Evolutionary conservation across 306 rosid species (phyloP).

Genomic region (Alnus rubra): DNA sequence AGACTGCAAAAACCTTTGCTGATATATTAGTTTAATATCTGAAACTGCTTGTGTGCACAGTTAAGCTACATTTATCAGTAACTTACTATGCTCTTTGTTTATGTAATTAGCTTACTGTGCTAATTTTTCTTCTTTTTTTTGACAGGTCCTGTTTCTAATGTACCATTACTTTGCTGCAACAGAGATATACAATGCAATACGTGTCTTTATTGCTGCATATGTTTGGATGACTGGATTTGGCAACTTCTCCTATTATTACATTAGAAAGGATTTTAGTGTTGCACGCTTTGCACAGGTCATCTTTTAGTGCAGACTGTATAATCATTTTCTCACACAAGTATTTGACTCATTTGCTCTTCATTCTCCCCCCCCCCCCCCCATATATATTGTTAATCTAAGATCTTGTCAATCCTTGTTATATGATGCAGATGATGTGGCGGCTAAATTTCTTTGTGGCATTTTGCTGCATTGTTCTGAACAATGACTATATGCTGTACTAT

Average conservation of each 20-base stretch:
- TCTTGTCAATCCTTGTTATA: slow-evolving; percentile 20
- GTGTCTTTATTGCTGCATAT: slow-evolving; percentile 96
- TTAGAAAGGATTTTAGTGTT: slow-evolving; percentile 90
- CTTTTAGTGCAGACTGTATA: slow-evolving; percentile 9
- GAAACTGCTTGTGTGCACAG: slow-evolving; percentile 9
- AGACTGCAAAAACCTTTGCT: background rate
- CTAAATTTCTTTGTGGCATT: slow-evolving; percentile 86
- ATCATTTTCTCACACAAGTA: background rate
- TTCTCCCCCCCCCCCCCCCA: background rate
- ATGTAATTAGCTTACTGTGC: slow-evolving; percentile 2
- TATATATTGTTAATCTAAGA: background rate
- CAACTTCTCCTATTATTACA: slow-evolving; percentile 93
- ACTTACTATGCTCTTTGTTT: slow-evolving; percentile 14
- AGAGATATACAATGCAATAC: slow-evolving; percentile 97
- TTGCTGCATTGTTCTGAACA: slow-evolving; percentile 90
- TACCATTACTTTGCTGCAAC: slow-evolving; percentile 96
- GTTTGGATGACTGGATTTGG: slow-evolving; percentile 99
- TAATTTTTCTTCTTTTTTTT: slow-evolving; percentile 19
- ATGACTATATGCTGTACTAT: slow-evolving; percentile 93
- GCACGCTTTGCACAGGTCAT: slow-evolving; percentile 94
- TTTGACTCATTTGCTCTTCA: background rate
- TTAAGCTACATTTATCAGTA: slow-evolving; percentile 11
- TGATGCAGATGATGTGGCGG: slow-evolving; percentile 99
- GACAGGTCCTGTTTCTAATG: slow-evolving; percentile 92
- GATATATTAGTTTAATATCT: background rate